Percentiles rank a stretch among this genome's conserved stretches.
Conservation (phyloP, 2,329 filamentous ascomycete genomes). For the Fonsecaea multimorphosa region DNA sequence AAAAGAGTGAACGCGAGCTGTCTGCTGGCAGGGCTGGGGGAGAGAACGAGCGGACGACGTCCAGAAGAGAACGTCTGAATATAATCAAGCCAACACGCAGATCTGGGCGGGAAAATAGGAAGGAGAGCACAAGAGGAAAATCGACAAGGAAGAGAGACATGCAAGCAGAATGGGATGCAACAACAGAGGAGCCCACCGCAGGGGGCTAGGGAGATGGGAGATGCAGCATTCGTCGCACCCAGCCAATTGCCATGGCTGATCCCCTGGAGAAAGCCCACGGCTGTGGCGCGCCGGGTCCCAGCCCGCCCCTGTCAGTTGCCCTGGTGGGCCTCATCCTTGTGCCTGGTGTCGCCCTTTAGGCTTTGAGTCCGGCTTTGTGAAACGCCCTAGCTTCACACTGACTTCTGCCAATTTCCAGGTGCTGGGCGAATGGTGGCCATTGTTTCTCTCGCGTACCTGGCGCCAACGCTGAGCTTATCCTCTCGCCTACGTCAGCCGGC, state of each 20-base stretch:
- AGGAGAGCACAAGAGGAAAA: constrained; percentile 22
- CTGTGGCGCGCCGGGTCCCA: constrained; percentile 27
- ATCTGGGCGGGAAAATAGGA: constrained; percentile 11
- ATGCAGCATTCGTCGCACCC: constrained; percentile 17
- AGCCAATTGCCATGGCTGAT: constrained; percentile 18
- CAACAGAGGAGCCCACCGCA: constrained; percentile 26
- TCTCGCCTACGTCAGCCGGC: constrained; percentile 34
- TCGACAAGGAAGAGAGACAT: constrained; percentile 20
- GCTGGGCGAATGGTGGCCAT: constrained; percentile 26
- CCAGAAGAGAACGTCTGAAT: constrained; percentile 34
- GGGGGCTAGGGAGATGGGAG: constrained; percentile 19
- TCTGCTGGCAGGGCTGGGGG: constrained; percentile 30
- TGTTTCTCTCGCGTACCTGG: constrained; percentile 34
- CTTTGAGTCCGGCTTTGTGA: constrained; percentile 33
- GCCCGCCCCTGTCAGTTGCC: constrained; percentile 26
- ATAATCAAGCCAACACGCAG: constrained; percentile 27
- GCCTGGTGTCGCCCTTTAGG: constrained; percentile 29
- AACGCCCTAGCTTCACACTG: constrained; percentile 34
- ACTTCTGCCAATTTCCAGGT: constrained; percentile 35
- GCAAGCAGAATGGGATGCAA: constrained; percentile 22
- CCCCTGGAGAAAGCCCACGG: constrained; percentile 20
- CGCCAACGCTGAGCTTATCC: constrained; percentile 32
- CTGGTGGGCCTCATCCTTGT: constrained; percentile 15
- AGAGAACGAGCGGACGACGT: constrained; percentile 35
- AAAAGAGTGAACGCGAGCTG: constrained; percentile 38